Evolutionary conservation across 2,329 filamentous ascomycete genomes (phyloP).

Genomic region (Aspergillus carbonarius): DNA sequence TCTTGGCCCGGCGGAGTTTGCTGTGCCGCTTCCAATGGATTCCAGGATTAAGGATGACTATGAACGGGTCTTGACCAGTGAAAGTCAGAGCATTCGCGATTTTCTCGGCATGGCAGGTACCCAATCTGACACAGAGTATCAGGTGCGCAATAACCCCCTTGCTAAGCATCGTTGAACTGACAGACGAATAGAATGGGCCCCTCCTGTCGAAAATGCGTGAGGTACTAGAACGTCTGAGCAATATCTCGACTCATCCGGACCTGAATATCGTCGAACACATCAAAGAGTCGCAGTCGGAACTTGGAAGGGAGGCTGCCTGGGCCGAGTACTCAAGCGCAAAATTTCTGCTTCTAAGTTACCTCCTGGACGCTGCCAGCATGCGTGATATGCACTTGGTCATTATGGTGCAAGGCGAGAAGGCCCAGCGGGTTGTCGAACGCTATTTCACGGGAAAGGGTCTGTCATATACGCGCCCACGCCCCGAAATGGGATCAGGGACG

Average conservation of each 20-base stretch:
- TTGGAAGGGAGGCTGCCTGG: conserved; percentile 43
- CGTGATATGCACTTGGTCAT: conserved; percentile 43
- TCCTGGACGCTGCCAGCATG: conserved; percentile 37
- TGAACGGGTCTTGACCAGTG: conserved; percentile 32
- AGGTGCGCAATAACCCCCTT: conserved; percentile 24
- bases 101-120: conserved; percentile 27
- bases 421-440: conserved; percentile 41
- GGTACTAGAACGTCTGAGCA: conserved; percentile 40
- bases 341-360: conserved; percentile 45
- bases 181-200: conserved; percentile 22
- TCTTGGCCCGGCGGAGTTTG: conserved; percentile 42
- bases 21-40: conserved; percentile 45
- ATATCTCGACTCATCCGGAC: conserved; percentile 47
- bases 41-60: conserved; percentile 46
- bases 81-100: conserved; percentile 29
- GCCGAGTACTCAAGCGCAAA: conserved; percentile 50
- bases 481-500: conserved; percentile 32
- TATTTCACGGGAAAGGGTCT: conserved; percentile 46
- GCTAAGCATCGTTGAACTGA: conserved; percentile 13
- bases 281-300: conserved; percentile 33
- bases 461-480: conserved; percentile 27
- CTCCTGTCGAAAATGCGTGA: conserved; percentile 34
- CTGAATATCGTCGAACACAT: conserved; percentile 43
- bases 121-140: conserved; percentile 14
- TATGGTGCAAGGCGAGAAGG: conserved; percentile 36